phyloP scores from a whole-genome alignment of 768 basidiomycete genomes.

The Boletellus ananiceps region DNA sequence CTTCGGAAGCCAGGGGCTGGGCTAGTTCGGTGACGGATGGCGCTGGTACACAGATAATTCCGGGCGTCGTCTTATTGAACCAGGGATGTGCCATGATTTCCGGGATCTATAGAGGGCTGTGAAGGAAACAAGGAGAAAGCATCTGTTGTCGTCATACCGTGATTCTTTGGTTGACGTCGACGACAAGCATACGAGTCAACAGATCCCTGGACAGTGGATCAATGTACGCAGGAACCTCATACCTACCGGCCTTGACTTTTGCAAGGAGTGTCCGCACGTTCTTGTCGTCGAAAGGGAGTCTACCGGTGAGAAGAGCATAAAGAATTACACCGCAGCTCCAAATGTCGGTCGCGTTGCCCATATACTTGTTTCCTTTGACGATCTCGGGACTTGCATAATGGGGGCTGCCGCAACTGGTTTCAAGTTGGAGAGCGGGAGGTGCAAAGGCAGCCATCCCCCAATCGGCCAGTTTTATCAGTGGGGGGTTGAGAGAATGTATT shows the following conservation, averaged over 20 bases:
- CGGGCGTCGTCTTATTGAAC: slow-evolving; percentile 51
- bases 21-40: slow-evolving; percentile 68
- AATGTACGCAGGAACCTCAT: slow-evolving; percentile 75
- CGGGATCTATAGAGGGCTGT: slow-evolving; percentile 55
- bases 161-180: slow-evolving; percentile 76
- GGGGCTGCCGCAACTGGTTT: slow-evolving; percentile 94
- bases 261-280: slow-evolving; percentile 69
- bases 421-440: slow-evolving; percentile 75
- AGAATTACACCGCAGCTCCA: slow-evolving; percentile 97
- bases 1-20: slow-evolving; percentile 60
- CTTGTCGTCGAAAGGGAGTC: slow-evolving; percentile 93
- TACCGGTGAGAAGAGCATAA: slow-evolving; percentile 83
- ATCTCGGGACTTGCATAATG: slow-evolving; percentile 98
- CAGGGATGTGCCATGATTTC: slow-evolving; percentile 87
- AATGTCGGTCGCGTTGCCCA: slow-evolving; percentile 87
- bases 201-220: slow-evolving; percentile 84
- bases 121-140: not conserved
- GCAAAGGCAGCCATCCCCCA: slow-evolving; percentile 99
- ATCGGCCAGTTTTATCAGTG: slow-evolving; percentile 92
- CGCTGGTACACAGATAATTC: slow-evolving; percentile 45
- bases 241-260: slow-evolving; percentile 86
- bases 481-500: slow-evolving; percentile 74
- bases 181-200: slow-evolving; percentile 80
- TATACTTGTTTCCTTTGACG: slow-evolving; percentile 84
- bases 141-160: slow-evolving; percentile 47